Conservation (phyloP, 208 protist genomes). For the Leptomonas seymouri region DNA sequence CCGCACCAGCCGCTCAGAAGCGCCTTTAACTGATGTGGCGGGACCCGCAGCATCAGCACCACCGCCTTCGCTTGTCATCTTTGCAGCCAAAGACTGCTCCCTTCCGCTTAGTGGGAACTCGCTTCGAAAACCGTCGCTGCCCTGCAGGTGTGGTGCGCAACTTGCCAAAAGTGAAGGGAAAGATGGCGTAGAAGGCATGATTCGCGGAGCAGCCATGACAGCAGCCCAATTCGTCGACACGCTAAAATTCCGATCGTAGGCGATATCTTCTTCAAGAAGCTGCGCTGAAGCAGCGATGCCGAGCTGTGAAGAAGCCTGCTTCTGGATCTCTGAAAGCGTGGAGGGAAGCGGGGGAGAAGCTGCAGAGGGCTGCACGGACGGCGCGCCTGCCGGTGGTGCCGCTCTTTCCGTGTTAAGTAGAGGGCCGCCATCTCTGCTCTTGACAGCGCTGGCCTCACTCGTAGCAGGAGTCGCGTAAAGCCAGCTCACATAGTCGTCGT, state of each 20-base stretch:
- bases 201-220: constrained; percentile 21
- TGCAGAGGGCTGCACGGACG: no score
- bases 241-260: constrained; percentile 19
- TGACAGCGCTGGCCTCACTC: no score
- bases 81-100: background rate
- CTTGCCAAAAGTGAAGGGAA: constrained; percentile 1
- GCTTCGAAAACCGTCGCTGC: background rate
- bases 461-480: background rate
- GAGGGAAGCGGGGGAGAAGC: no score
- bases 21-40: no score
- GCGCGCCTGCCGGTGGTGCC: no score
- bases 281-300: background rate
- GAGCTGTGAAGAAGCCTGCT: background rate
- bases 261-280: constrained; percentile 9
- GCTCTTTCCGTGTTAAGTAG: no score
- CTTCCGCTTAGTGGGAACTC: background rate
- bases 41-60: no score
- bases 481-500: constrained; percentile 24
- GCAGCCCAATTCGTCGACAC: constrained; percentile 25
- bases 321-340: no score
- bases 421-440: no score
- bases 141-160: no score
- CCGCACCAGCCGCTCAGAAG: no score
- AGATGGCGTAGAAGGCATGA: constrained; percentile 4
- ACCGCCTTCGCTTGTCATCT: no score